These are phyloP conservation scores for Vigna radiata DNA, from an alignment of 306 rosid genomes.

Conservation along the genomic window DNA sequence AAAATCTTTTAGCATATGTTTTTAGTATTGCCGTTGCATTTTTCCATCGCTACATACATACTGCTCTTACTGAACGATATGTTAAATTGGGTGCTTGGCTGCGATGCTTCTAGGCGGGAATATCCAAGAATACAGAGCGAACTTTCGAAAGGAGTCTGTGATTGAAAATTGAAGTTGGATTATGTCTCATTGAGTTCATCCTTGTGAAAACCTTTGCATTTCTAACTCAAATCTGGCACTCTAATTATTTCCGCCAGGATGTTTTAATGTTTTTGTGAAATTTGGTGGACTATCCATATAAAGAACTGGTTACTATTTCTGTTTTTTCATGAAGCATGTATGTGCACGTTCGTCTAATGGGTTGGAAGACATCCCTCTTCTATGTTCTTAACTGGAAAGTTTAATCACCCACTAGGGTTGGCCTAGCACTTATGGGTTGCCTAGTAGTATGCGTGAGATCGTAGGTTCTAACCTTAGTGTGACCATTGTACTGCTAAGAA, in stretches of 20 bases:
- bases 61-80: neutral
- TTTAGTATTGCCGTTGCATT: conserved; percentile 5
- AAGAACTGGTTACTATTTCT: neutral
- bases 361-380: neutral
- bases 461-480: too few species aligned
- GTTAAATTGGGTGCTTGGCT: neutral
- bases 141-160: neutral
- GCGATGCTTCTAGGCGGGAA: neutral
- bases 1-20: neutral
- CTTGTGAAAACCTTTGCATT: neutral
- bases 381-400: neutral
- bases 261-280: neutral
- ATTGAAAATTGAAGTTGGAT: conserved; percentile 16
- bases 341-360: neutral
- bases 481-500: too few species aligned
- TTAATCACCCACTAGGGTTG: conserved; percentile 14
- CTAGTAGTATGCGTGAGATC: too few species aligned
- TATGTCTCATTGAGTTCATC: conserved; percentile 17
- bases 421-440: too few species aligned
- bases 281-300: conserved; percentile 33
- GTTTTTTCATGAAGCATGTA: neutral
- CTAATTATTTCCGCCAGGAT: neutral
- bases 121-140: neutral
- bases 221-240: conserved; percentile 11
- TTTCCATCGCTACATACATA: neutral